Evolutionary conservation across 371 early-diverging fungal species (phyloP).

Genomic region (Dinochytrium kinnereticum): DNA sequence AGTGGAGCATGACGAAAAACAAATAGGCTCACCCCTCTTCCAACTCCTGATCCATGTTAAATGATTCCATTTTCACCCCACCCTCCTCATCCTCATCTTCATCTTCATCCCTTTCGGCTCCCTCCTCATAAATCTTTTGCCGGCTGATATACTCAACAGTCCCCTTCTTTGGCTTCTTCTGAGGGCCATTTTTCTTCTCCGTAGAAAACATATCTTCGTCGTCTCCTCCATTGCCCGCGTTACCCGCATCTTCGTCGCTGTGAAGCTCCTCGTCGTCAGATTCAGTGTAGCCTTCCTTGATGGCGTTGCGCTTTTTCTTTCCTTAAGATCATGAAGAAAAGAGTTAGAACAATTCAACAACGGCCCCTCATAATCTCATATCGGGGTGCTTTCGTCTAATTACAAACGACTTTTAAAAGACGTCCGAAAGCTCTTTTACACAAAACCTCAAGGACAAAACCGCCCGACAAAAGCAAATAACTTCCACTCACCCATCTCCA

Average conservation of each 20-base stretch:
- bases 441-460: too few relatives aligned
- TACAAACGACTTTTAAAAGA: too few relatives aligned
- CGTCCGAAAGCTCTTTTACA: too few relatives aligned
- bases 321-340: slow-evolving; percentile 16
- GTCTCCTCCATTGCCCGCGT: neutral
- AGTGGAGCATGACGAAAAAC: neutral
- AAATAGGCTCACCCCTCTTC: slow-evolving; percentile 69
- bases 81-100: slow-evolving; percentile 56
- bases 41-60: slow-evolving; percentile 87
- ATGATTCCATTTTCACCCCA: slow-evolving; percentile 70
- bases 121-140: slow-evolving; percentile 59
- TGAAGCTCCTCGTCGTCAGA: slow-evolving; percentile 41
- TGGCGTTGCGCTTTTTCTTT: slow-evolving; percentile 33
- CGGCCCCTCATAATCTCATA: too few relatives aligned
- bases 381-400: too few relatives aligned
- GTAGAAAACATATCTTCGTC: slow-evolving; percentile 19
- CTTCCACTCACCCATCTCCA: slow-evolving; percentile 32
- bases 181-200: slow-evolving; percentile 22
- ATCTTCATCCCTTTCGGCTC: slow-evolving; percentile 36
- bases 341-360: neutral
- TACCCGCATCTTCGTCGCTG: neutral
- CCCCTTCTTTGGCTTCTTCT: slow-evolving; percentile 40
- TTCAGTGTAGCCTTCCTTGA: slow-evolving; percentile 44
- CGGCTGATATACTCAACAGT: slow-evolving; percentile 49
- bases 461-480: neutral